phyloP scores from a whole-genome alignment of 208 protist species.

The Crithidia acanthocephali region DNA sequence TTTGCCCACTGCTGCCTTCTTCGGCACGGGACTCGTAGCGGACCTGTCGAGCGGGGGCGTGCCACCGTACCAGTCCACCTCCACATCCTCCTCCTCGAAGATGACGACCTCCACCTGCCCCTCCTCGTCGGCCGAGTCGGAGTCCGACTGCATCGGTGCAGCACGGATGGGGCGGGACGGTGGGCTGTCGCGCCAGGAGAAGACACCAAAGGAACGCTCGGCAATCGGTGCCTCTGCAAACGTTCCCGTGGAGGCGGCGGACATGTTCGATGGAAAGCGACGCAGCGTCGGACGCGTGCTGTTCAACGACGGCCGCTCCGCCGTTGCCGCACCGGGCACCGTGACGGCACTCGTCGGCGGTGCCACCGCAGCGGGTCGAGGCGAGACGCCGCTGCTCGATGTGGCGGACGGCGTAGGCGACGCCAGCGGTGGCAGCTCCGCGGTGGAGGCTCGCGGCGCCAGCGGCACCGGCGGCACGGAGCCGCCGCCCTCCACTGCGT shows the following conservation, averaged over 20 bases:
- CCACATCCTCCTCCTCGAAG: neutral
- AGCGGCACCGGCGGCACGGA: neutral
- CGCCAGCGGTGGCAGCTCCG: neutral
- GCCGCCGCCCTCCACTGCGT: neutral
- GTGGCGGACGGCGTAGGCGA: neutral
- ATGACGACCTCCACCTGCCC: neutral
- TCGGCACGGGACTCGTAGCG: neutral
- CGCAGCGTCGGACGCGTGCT: neutral
- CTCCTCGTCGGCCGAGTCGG: slow-evolving; percentile 3
- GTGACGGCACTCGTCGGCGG: neutral
- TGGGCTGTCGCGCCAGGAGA: slow-evolving; percentile 24
- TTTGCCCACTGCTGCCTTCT: neutral
- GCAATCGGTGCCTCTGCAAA: slow-evolving; percentile 4
- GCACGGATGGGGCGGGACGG: slow-evolving; percentile 15
- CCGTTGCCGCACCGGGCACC: neutral
- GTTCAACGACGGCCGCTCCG: slow-evolving; percentile 5
- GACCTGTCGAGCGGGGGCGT: slow-evolving; percentile 3
- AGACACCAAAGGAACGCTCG: slow-evolving; percentile 8
- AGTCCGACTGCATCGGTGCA: slow-evolving; percentile 21
- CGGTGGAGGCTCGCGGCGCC: neutral
- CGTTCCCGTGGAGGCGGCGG: slow-evolving; percentile 10
- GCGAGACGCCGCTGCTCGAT: slow-evolving; percentile 1
- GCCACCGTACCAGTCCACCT: slow-evolving; percentile 7
- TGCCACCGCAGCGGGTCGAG: neutral
- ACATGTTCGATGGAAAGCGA: slow-evolving; percentile 16